Base-by-base conservation (phyloP, 225 moss, liverwort and hornwort genomes). In the Pseudisothecium myosuroides region DNA sequence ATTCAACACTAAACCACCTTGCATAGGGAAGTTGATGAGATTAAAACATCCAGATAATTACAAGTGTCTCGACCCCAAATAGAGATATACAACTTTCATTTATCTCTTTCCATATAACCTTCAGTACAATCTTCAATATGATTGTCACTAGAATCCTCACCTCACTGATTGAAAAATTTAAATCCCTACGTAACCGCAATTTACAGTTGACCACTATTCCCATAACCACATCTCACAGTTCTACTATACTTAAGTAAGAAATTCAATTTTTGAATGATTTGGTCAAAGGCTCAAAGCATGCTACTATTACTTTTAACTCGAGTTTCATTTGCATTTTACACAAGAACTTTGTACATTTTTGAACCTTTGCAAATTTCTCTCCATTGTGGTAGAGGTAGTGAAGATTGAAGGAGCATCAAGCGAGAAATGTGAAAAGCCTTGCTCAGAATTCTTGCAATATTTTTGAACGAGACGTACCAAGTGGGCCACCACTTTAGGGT, bases 401-500 rank as follows among this genome's bases (percentile, higher is more conserved):
- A 81, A 74, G 28, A 19, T 55, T 55, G 78, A 55, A 79, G 41
- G 29, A 73, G 72, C 34, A 54, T 37, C 32, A 80, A 43, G 59
- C 47, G 7, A 86, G 32, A 66, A 52, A 61, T 23, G 17, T 31
- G 85, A 64, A 41, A 73, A 45, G 54, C 19, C 27, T 74, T 64
- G 37, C 67, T 36, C 4, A 81, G 24, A 69, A 76, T 34, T 67
- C 19, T 45, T 19, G n/a, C 55, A 69, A 16, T 37, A 9, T 32
- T 72, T 63, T 56, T 85, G 55, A 52, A 77, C 17, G 34, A 82
- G 49, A 66, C 76, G 24, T 88, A 94, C 95, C 80, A 95, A 89
- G 54, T 91, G 91, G 36, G 96, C 93, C 78, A 96, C 95, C 64
- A 93, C 93, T 78, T 92, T 84, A 39, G 95, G 92, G 58, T 90